Evolutionary conservation across 108 stramenopile species (phyloP), one percentile per base, ranked within the genome.

Genomic region (Cyclostephanos tholiformis): DNA sequence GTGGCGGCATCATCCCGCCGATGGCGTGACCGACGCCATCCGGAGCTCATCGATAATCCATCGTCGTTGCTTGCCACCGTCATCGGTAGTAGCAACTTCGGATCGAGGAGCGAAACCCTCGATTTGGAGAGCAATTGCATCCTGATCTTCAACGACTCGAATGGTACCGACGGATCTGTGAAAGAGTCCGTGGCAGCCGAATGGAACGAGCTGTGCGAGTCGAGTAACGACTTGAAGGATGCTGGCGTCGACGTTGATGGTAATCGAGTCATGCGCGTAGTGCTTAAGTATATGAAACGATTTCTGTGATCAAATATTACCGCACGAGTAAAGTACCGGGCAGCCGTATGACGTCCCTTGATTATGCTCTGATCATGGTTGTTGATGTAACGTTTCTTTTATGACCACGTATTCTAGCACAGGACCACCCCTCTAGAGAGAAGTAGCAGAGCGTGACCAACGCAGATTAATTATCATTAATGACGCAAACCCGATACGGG

Each of bases 61-160:
- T 57, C 78, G 7, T 71, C 86, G 26, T 29, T 91, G 29, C 50
- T 82, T 0, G 82, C 86, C 57, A 82, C 77, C 56, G 69, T 89
- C n/a, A 76, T 89, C 22, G 93, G 93, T 36, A 89, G 88, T 9
- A 87, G 90, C 23, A 95, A 95, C 70, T 95, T 87, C 71, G 93
- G 93, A 20, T 67, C 83, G 3, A 82, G 93, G 64, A 86, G 84
- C 43, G 87, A 86, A 41, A 66, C 76, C 30, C 76, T 85, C 25
- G 93, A 95, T 67, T 83, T 95, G 69, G 93, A 95, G 65, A 91
- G 89, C 77, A 92, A 95, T 65, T 80, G 84, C 26, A 51, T 95
- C 13, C 44, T 95, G 23, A 57, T 95, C 8, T 89, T 92, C 65
- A 80, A 79, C 23, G 5, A 60, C 35, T 60, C 59, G 29, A 60